Evolutionary conservation across 2,329 filamentous ascomycete genomes (phyloP).

Genomic region (Fusarium austroafricanum): DNA sequence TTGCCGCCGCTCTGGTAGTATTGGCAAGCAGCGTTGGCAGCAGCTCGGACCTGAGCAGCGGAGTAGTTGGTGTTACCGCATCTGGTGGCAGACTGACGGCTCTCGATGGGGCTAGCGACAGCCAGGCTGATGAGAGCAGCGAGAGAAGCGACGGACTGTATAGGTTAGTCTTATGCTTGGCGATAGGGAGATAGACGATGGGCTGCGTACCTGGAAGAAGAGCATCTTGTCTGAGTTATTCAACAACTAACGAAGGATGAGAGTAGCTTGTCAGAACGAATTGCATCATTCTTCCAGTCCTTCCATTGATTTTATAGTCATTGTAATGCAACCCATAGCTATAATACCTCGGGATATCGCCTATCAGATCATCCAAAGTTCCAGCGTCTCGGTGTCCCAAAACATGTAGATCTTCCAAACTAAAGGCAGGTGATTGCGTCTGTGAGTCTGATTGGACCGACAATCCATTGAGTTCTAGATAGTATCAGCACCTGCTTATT

Average conservation of each 20-base stretch:
- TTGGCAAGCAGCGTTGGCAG: constrained; percentile 45
- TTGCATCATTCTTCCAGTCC: neutral
- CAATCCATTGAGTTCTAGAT: neutral
- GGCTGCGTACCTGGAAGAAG: constrained; percentile 31
- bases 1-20: constrained; percentile 38
- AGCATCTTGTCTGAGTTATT: constrained; percentile 30
- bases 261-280: neutral
- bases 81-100: constrained; percentile 41
- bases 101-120: constrained; percentile 45
- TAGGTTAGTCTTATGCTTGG: neutral
- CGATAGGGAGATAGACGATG: rapidly evolving
- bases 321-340: neutral
- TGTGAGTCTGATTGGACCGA: constrained; percentile 18
- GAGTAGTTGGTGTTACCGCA: constrained; percentile 50
- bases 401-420: constrained; percentile 3
- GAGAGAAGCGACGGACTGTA: constrained; percentile 43
- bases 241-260: neutral
- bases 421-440: constrained; percentile 27
- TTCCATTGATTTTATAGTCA: neutral
- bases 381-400: constrained; percentile 12
- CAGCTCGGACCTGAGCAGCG: constrained; percentile 44
- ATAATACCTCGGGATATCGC: neutral
- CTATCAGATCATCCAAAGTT: neutral
- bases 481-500: constrained; percentile 39
- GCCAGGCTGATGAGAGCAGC: constrained; percentile 46